phyloP scores from a whole-genome alignment of 2,329 filamentous ascomycete genomes.

The Lasiodiplodia hormozganensis region DNA sequence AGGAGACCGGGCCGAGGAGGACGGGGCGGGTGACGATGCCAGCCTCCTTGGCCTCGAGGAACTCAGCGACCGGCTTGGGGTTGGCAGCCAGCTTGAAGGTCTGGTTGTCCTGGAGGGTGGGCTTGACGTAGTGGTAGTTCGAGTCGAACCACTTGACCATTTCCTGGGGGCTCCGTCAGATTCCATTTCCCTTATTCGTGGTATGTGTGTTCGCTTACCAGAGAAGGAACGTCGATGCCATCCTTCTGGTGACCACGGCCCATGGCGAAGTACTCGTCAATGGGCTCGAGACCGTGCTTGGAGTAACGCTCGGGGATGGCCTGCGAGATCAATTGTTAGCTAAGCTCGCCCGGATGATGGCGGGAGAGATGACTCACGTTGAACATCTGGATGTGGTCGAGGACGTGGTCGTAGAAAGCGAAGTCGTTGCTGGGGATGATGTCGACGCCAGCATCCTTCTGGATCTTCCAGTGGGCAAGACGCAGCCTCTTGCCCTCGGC shows the following conservation, averaged over 20 bases:
- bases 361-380: conserved; percentile 66
- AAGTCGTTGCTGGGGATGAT: conserved; percentile 99
- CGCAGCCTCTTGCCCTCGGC: conserved; percentile 96
- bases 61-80: conserved; percentile 94
- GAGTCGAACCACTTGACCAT: conserved; percentile 99
- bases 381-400: conserved; percentile 98
- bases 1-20: conserved; percentile 93
- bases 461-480: conserved; percentile 98
- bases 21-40: conserved; percentile 93
- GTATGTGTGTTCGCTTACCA: conserved; percentile 57
- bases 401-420: conserved; percentile 96
- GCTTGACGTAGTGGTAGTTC: conserved; percentile 99
- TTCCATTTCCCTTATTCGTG: neutral
- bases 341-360: conserved; percentile 27
- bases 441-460: conserved; percentile 97
- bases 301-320: conserved; percentile 93
- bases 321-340: conserved; percentile 54
- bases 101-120: conserved; percentile 96
- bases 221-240: conserved; percentile 86
- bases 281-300: conserved; percentile 81
- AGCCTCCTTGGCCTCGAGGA: conserved; percentile 96
- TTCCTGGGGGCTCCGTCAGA: conserved; percentile 63
- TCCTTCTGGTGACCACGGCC: conserved; percentile 97
- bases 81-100: conserved; percentile 85
- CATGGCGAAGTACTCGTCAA: conserved; percentile 99